Percentiles rank a stretch among this genome's conserved stretches.
phyloP scores from a whole-genome alignment of 78 protist genomes.

The Dictyostelium capitatum region DNA sequence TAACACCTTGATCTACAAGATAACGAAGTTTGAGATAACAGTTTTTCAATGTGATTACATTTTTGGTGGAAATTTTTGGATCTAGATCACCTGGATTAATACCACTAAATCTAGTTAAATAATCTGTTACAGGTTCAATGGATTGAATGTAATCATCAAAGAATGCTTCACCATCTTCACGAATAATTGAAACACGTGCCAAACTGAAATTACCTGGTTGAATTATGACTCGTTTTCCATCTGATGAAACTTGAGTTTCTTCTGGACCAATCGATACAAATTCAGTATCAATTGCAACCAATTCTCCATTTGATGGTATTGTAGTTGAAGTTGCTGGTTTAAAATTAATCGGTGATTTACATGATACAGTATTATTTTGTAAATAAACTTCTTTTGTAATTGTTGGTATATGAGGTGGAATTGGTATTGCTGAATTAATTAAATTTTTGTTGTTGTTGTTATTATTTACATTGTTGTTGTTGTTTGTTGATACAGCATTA shows the following conservation, averaged over 20 bases:
- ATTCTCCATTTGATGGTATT: conserved; percentile 53
- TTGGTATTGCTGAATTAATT: neutral
- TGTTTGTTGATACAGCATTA: neutral
- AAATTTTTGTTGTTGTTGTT: neutral
- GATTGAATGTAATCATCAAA: conserved; percentile 91
- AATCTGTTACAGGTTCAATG: conserved; percentile 90
- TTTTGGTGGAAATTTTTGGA: conserved; percentile 66
- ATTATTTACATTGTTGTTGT: too few species aligned
- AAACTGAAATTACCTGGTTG: conserved; percentile 84
- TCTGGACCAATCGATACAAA: conserved; percentile 91
- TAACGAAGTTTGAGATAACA: conserved; percentile 87
- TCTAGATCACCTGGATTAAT: conserved; percentile 94
- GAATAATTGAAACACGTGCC: conserved; percentile 89
- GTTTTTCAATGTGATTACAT: conserved; percentile 86
- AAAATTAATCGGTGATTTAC: conserved; percentile 38
- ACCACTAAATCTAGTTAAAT: conserved; percentile 94
- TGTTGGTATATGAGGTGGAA: conserved; percentile 14
- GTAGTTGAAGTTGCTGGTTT: conserved; percentile 42
- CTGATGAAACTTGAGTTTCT: conserved; percentile 58
- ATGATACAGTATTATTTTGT: conserved; percentile 51
- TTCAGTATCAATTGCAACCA: conserved; percentile 92
- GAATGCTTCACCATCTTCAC: conserved; percentile 84
- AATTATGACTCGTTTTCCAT: conserved; percentile 85
- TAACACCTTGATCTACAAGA: conserved; percentile 87
- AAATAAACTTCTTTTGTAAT: conserved; percentile 70